A percentile compares a stretch with the other conserved stretches of the same genome.
Evolutionary conservation across 441 rosid species (phyloP).

Genomic region (Adansonia grandidieri): DNA sequence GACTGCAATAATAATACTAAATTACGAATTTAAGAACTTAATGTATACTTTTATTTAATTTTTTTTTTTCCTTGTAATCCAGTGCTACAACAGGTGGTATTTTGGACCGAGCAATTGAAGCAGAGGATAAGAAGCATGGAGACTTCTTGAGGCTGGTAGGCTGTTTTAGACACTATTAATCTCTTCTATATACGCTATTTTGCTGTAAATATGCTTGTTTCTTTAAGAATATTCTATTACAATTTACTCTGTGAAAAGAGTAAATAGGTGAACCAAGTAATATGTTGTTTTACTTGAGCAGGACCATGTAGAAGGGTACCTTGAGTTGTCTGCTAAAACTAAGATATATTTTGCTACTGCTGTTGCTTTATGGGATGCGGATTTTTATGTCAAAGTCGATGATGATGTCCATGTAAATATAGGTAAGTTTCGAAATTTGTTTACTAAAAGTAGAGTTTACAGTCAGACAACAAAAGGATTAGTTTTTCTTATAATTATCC

Average conservation of each 20-base stretch:
- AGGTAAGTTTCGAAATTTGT: constrained; percentile 44
- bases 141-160: constrained; percentile 84
- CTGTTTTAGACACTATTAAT: constrained; percentile 18
- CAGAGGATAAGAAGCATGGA: constrained; percentile 89
- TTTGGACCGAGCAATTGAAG: constrained; percentile 90
- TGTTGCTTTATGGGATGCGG: constrained; percentile 85
- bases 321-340: constrained; percentile 93
- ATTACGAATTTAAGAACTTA: neutral
- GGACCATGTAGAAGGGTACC: constrained; percentile 98
- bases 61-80: constrained; percentile 22
- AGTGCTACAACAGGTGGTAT: constrained; percentile 93
- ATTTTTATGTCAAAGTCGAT: constrained; percentile 94
- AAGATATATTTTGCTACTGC: constrained; percentile 93
- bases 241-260: neutral
- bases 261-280: neutral
- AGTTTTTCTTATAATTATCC: neutral
- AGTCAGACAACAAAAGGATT: neutral
- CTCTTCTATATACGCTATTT: constrained; percentile 10
- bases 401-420: constrained; percentile 98
- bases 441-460: neutral
- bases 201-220: neutral
- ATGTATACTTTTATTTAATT: neutral
- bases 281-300: constrained; percentile 37
- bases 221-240: neutral
- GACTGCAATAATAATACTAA: neutral